Conservation (phyloP, 2,329 filamentous ascomycete genomes). For the Lanzia echinophila region DNA sequence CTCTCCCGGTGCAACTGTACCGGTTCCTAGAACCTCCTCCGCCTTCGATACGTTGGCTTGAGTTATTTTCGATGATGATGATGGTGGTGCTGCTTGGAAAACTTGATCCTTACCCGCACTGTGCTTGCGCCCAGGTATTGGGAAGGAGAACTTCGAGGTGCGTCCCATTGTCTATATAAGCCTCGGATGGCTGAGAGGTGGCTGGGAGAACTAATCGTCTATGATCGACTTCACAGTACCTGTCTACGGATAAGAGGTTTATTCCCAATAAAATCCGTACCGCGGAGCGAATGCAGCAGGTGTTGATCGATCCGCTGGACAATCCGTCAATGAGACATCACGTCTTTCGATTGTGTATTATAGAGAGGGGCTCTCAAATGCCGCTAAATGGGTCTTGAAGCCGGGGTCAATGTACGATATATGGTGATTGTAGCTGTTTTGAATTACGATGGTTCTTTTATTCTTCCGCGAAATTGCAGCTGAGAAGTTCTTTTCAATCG, state of each 20-base stretch:
- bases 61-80: not conserved
- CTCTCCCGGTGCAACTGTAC: conserved; percentile 12
- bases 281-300: conserved; percentile 4
- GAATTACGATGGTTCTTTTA: not conserved
- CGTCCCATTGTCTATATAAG: conserved; percentile 26
- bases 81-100: not conserved
- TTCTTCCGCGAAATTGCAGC: not conserved
- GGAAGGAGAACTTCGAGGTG: conserved; percentile 32
- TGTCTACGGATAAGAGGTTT: not conserved
- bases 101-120: conserved; percentile 12
- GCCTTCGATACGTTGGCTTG: conserved; percentile 25
- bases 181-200: not conserved
- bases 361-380: not conserved
- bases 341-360: conserved; percentile 6
- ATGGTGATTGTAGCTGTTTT: not conserved
- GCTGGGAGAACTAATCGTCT: not conserved
- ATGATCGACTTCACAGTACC: not conserved
- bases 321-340: conserved; percentile 9
- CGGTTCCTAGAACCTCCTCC: conserved; percentile 25
- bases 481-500: not conserved
- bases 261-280: not conserved
- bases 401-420: not conserved
- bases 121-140: conserved; percentile 29
- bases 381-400: not conserved
- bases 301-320: not conserved